phyloP scores from a whole-genome alignment of 106 monocot species.

The Cymbidium sinense region DNA sequence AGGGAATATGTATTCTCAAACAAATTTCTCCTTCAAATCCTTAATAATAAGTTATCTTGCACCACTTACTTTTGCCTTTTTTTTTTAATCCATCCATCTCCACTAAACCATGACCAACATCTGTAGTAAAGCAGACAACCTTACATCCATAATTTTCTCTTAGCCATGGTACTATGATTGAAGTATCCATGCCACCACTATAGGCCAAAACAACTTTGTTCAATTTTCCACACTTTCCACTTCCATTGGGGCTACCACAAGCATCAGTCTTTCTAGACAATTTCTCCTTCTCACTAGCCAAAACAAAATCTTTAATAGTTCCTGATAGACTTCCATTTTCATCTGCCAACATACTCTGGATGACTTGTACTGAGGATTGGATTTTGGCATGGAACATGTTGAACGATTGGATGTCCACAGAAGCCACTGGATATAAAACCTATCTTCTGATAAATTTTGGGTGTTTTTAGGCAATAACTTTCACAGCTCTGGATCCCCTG shows the following conservation, averaged over 20 bases:
- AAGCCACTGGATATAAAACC: background rate
- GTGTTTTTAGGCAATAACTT: background rate
- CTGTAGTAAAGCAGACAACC: constrained; percentile 97
- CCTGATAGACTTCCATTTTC: background rate
- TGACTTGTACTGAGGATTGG: background rate
- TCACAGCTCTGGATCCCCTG: background rate
- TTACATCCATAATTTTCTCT: constrained; percentile 99
- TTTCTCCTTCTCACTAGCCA: background rate
- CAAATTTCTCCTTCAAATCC: constrained; percentile 98
- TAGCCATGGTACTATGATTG: constrained; percentile 97
- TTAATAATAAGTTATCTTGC: constrained; percentile 90
- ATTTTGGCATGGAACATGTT: background rate
- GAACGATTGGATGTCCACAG: background rate
- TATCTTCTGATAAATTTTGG: background rate
- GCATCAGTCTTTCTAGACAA: constrained; percentile 6
- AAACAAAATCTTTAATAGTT: background rate
- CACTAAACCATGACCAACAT: constrained; percentile 93
- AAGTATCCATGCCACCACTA: constrained; percentile 97
- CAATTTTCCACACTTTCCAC: constrained; percentile 62
- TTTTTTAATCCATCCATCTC: constrained; percentile 92
- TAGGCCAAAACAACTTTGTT: constrained; percentile 97
- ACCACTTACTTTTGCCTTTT: constrained; percentile 92
- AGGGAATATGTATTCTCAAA: constrained; percentile 79
- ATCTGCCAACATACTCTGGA: constrained; percentile 10
- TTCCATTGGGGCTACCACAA: constrained; percentile 9